Base-by-base conservation (phyloP, 1,284 basidiomycete genomes). In the Earliella scabrosa region DNA sequence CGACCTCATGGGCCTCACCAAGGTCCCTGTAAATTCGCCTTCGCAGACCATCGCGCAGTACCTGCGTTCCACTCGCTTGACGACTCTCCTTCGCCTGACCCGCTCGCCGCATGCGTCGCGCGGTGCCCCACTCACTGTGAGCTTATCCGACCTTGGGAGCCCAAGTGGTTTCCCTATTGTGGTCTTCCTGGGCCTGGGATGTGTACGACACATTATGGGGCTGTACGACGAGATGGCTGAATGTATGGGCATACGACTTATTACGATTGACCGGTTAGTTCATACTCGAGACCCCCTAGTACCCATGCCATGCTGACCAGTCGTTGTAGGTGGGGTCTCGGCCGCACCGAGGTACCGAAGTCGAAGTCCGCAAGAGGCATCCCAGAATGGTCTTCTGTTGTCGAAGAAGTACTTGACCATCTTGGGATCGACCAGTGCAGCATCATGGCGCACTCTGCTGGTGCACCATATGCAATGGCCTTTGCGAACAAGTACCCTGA, bases 211-310 rank as follows among this genome's bases (percentile, higher is more conserved):
- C 72, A 83, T 98, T 52, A 90, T 97, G 77, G 95, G 93, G 5
- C 74, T 98, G 36, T 98, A 97, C 71, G 96, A 98, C 70, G 97
- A 98, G 69, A 90, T 98, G 82, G 97, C 97, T 13, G 85, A 89
- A 57, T 90, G 90, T 48, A 75, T 97, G 54, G 90, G 88, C 1
- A 79, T 99, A 26, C 80, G 97, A 45, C 77, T 99, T 46, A 95
- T 99, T 66, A 97, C 96, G 48, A 89, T 99, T 64, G 97, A 99
- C 73, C 85, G 97, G 88, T 90, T 68, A 59, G 77, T 69, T 26
- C 36, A 26, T 4, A 13, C 11, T 13, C 7, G 32, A 43, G n/a
- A 9, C 29, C 31, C 38, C 21, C 29, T 20, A 14, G 21, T 10
- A 35, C 24, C 4, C 41, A 44, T 35, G 45, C 36, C 58, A 26